Evolutionary conservation across 768 basidiomycete species (phyloP).

Genomic region (Kwoniella europaea): DNA sequence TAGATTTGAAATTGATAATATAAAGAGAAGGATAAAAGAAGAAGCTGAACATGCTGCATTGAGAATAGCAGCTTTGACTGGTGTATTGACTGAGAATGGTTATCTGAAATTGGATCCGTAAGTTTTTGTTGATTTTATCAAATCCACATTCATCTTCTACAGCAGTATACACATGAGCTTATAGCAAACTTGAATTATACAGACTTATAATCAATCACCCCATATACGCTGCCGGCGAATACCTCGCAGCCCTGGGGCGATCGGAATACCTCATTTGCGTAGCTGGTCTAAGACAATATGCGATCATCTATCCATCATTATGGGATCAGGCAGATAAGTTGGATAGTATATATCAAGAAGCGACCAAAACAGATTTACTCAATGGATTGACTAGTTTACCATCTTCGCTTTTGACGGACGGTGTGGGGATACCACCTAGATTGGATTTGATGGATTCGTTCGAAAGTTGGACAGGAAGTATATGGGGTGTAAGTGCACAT

Average conservation of each 20-base stretch:
- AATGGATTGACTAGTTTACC: neutral
- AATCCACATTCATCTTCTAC: too few species aligned
- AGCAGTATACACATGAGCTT: neutral
- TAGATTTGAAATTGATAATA: constrained; percentile 67
- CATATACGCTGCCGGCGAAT: constrained; percentile 78
- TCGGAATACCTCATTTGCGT: constrained; percentile 84
- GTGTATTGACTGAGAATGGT: constrained; percentile 81
- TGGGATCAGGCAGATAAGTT: constrained; percentile 77
- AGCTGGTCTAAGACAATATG: constrained; percentile 83
- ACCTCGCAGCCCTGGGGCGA: constrained; percentile 80
- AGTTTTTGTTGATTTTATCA: constrained; percentile 15
- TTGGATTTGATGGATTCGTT: constrained; percentile 14
- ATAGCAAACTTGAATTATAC: neutral
- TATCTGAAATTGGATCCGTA: constrained; percentile 66
- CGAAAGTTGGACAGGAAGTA: constrained; percentile 5
- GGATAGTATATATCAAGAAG: constrained; percentile 34
- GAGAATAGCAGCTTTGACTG: constrained; percentile 85
- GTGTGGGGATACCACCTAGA: constrained; percentile 2
- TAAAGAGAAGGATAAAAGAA: constrained; percentile 53
- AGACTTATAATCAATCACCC: constrained; percentile 88
- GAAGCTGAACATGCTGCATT: constrained; percentile 84
- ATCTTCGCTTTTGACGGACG: neutral
- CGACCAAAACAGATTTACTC: neutral
- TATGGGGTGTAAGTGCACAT: neutral
- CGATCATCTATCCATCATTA: constrained; percentile 69